Base-by-base conservation (phyloP, 192 early-diverging fungal genomes). In the Powellomyces hirtus region DNA sequence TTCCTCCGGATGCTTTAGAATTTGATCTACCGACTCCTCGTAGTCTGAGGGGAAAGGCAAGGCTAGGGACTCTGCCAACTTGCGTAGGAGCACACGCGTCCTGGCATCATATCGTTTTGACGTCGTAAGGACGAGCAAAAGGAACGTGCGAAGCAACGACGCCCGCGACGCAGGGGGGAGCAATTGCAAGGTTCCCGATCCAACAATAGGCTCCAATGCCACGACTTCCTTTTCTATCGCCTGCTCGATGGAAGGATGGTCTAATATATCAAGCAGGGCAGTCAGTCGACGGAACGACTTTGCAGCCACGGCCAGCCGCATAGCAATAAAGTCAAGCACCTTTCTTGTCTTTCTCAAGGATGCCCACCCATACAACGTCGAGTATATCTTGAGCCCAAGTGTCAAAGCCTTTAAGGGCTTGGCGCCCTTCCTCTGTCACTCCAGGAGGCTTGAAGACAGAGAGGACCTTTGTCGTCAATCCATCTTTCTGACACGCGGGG, bases 21-120 rank as follows among this genome's bases (percentile, higher is more conserved):
- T 70, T 20, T 70, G 66, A 26, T 58, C 69, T 26, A 71, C 69
- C 33, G 74, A 74, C 29, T 73, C 57, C 26, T 71, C 71, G 46
- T 73, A 57, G 38, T 79, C 75, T 59, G 70, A 66, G 38, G 79
- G 82, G 10, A 65, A 66, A 5, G 78, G 75, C 66, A 79, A 66
- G 11, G 67, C 68, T 0, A 84, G 73, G 1, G 22, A 4, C 10
- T 16, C 13, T 1, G 67, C 55, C 2, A 69, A 44, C 59, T 70
- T 72, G 27, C 73, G 73, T 22, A 80, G 71, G 11, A 77, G 74
- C 14, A 78, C 77, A 1, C 82, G 75, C 5, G 82, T 79, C 6
- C 82, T 72, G 10, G 79, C 73, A 52, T 84, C 82, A 50, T 84
- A 84, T 20, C 60, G 24, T 38, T 71, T 71, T 13, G 46, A 55